A percentile compares a stretch with the other conserved stretches of the same genome.
Conservation (phyloP, 345 rosid genomes). For the Acer negundo region DNA sequence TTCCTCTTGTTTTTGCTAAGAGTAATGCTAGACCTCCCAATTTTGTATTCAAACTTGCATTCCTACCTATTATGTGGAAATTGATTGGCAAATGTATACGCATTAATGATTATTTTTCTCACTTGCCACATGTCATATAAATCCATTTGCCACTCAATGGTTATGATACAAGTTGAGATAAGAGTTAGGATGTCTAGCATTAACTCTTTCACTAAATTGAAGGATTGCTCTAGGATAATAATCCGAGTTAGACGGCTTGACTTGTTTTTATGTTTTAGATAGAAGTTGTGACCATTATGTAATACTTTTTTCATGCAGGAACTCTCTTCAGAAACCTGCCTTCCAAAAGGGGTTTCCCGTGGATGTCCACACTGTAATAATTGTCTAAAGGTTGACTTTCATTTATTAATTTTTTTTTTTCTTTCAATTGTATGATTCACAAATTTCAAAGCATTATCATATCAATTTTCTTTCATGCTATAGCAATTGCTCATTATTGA, state of each 20-base stretch:
- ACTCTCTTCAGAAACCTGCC: conserved; percentile 21
- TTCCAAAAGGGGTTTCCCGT: conserved; percentile 27
- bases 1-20: neutral
- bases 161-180: too few relatives aligned
- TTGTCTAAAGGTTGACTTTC: conserved; percentile 33
- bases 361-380: conserved; percentile 32
- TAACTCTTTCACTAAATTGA: neutral
- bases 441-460: neutral
- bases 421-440: neutral
- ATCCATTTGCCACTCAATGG: too few relatives aligned
- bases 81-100: too few relatives aligned
- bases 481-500: conserved; percentile 27
- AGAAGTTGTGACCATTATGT: neutral
- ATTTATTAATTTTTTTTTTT: neutral
- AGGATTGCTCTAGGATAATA: neutral
- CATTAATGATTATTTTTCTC: too few relatives aligned
- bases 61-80: too few relatives aligned
- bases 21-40: too few relatives aligned
- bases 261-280: neutral
- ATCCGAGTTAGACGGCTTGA: neutral
- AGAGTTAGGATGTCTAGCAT: too few relatives aligned
- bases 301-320: conserved; percentile 16
- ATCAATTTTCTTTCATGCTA: conserved; percentile 9
- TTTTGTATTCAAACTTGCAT: too few relatives aligned
- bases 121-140: too few relatives aligned